Evolutionary conservation across 2,329 filamentous ascomycete genomes (phyloP).

Genomic region (Zymoseptoria pseudotritici): DNA sequence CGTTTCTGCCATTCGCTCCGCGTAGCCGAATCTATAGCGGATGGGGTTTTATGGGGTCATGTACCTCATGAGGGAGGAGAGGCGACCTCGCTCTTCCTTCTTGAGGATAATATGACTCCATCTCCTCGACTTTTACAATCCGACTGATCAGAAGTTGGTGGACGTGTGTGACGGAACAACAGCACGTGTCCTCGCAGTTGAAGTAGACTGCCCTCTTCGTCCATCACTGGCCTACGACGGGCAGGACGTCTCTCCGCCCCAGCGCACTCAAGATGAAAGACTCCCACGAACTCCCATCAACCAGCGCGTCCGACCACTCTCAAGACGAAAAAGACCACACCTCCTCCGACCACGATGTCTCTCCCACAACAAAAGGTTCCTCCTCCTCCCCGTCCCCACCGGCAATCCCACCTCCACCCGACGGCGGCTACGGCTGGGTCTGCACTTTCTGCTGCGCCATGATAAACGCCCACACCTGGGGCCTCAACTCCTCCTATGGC

Average conservation of each 20-base stretch:
- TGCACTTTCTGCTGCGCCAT: conserved; percentile 40
- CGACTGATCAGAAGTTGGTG: neutral
- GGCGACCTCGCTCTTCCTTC: neutral
- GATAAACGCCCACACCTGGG: conserved; percentile 44
- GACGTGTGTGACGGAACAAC: neutral
- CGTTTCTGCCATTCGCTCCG: too few relatives aligned
- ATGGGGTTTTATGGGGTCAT: neutral
- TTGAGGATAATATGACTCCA: neutral
- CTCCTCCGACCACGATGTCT: neutral
- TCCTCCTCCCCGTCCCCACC: too few relatives aligned
- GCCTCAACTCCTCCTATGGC: conserved; percentile 48
- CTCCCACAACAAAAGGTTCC: neutral
- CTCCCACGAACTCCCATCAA: neutral
- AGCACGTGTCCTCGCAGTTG: neutral
- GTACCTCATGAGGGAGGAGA: neutral
- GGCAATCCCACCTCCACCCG: conserved; percentile 24
- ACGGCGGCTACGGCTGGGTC: conserved; percentile 55
- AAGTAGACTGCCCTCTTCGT: too few relatives aligned
- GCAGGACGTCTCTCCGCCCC: neutral
- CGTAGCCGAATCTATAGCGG: neutral
- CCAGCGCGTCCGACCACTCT: neutral
- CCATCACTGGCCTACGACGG: too few relatives aligned
- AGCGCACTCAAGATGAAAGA: neutral
- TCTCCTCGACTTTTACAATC: neutral
- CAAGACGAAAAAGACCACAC: neutral